Percentiles rank a stretch among this genome's conserved stretches.
phyloP scores from a whole-genome alignment of 306 rosid genomes.

The Cicer judaicum region DNA sequence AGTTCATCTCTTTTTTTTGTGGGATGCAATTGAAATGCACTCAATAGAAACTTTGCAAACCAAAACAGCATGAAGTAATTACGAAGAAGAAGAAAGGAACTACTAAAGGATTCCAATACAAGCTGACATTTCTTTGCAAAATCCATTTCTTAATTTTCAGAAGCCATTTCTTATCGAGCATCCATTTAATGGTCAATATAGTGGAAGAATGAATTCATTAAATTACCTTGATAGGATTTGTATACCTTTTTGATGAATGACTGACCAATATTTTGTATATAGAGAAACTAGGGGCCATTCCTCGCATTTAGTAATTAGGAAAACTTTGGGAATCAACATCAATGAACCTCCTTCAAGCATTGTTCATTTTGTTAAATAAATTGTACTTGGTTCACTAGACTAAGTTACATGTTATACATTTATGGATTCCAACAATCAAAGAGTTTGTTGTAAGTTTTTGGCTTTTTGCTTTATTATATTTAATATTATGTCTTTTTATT shows the following conservation, averaged over 20 bases:
- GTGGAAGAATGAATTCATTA: neutral
- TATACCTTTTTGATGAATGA: neutral
- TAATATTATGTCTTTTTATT: neutral
- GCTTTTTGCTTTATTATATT: conserved; percentile 1
- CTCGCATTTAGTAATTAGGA: conserved; percentile 5
- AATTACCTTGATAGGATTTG: neutral
- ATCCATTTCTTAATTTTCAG: neutral
- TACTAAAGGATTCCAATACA: neutral
- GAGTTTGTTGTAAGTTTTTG: conserved; percentile 20
- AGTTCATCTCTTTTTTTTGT: neutral
- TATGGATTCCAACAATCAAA: neutral
- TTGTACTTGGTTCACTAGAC: conserved; percentile 25
- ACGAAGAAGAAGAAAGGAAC: neutral
- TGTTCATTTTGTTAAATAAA: conserved; percentile 3
- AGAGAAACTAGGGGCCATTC: neutral
- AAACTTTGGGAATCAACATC: neutral
- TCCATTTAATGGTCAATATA: neutral
- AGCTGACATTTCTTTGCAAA: neutral
- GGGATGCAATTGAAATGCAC: neutral
- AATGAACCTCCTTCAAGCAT: neutral
- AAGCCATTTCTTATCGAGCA: neutral
- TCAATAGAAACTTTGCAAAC: neutral
- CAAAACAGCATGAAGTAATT: neutral
- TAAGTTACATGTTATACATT: neutral
- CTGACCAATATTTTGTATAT: neutral